These are phyloP conservation scores for Boletus vinaceobasis DNA, from an alignment of 768 basidiomycete genomes.

Conservation along the genomic window DNA sequence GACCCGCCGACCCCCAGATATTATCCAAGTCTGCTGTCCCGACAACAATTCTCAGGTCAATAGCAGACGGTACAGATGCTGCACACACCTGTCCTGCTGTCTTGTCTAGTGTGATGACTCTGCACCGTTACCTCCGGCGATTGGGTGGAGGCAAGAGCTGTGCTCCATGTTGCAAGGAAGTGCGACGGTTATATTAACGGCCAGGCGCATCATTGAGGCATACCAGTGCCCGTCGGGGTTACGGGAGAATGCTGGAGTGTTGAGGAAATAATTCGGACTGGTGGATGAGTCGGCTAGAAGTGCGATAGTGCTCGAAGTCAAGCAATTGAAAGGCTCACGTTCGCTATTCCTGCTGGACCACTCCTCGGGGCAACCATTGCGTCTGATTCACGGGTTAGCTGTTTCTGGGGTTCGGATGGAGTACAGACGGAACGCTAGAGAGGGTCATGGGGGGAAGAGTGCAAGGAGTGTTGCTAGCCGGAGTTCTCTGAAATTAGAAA, in stretches of 20 bases:
- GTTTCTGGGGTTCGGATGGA: constrained; percentile 8
- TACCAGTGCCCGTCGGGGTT: constrained; percentile 1
- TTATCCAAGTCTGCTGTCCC: background rate
- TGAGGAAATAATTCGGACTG: constrained; percentile 1
- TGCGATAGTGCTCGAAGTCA: constrained; percentile 7
- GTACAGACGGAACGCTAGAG: constrained; percentile 2
- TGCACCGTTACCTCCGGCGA: constrained; percentile 15
- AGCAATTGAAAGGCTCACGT: background rate
- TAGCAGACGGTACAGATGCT: background rate
- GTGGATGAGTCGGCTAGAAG: background rate
- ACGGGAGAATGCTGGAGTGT: background rate
- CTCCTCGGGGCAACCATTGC: constrained; percentile 4
- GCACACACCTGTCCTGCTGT: constrained; percentile 11
- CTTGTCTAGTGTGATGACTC: background rate
- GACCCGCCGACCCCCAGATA: background rate
- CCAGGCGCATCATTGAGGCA: constrained; percentile 5
- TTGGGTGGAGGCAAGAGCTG: constrained; percentile 20
- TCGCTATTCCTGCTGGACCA: constrained; percentile 1
- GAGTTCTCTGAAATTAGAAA: constrained; percentile 29
- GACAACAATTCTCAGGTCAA: constrained; percentile 6
- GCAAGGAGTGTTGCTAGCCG: constrained; percentile 28
- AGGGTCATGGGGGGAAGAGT: constrained; percentile 26
- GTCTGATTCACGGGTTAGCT: background rate
- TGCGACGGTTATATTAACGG: constrained; percentile 23
- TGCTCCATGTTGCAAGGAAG: constrained; percentile 13